phyloP scores from a whole-genome alignment of 805 yeast genomes.

The Saccharomycopsis guyanensis region DNA sequence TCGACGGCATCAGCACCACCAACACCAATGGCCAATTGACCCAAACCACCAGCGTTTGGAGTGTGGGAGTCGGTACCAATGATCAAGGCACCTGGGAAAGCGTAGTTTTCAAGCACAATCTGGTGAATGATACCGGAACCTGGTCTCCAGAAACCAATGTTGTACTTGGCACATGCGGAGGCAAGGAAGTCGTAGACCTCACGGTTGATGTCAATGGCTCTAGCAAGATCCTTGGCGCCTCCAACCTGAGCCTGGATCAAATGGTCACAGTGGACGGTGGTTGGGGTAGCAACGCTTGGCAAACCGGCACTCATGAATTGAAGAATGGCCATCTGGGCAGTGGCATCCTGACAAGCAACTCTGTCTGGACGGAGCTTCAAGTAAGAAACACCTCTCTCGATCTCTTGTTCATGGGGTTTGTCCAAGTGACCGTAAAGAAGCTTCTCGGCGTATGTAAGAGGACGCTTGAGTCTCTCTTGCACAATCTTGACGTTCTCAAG shows the following conservation, averaged over 20 bases:
- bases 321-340: conserved; percentile 97
- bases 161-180: conserved; percentile 88
- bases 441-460: conserved; percentile 92
- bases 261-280: conserved; percentile 96
- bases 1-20: conserved; percentile 99
- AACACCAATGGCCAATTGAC: conserved; percentile 97
- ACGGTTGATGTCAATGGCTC: conserved; percentile 78
- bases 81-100: conserved; percentile 96
- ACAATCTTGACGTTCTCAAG: conserved; percentile 83
- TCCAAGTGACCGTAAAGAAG: conserved; percentile 87
- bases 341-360: conserved; percentile 99
- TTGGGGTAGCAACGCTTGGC: conserved; percentile 83
- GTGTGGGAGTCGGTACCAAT: conserved; percentile 98
- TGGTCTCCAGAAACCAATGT: conserved; percentile 98
- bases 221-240: conserved; percentile 72
- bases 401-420: conserved; percentile 68
- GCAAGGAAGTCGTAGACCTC: conserved; percentile 95
- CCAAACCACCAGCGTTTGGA: conserved; percentile 98
- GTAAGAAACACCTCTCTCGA: conserved; percentile 78
- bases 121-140: conserved; percentile 99
- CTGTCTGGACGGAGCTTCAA: conserved; percentile 93
- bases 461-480: conserved; percentile 73
- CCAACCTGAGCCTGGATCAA: conserved; percentile 95
- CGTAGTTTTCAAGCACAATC: conserved; percentile 92
- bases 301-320: conserved; percentile 98